These are phyloP conservation scores for Neonectria magnoliae DNA, from an alignment of 2,329 filamentous ascomycete species.

Conservation along the genomic window DNA sequence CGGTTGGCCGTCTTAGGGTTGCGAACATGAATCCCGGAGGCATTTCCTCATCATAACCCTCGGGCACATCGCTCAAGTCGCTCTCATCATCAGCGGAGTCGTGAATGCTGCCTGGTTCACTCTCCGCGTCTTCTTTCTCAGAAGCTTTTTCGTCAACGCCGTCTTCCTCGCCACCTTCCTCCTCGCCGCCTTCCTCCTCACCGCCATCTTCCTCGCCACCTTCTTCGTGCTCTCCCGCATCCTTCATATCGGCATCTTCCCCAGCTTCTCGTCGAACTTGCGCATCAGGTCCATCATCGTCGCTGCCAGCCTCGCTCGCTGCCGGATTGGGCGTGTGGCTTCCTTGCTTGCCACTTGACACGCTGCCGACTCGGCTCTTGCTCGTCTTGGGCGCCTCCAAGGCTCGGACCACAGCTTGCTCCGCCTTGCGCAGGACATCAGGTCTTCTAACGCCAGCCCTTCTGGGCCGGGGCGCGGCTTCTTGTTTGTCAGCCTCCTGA, in stretches of 20 bases:
- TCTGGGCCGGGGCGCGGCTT: conserved; percentile 51
- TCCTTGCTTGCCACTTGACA: conserved; percentile 60
- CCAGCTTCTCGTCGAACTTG: conserved; percentile 50
- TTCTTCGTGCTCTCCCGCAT: conserved; percentile 48
- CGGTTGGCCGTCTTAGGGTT: conserved; percentile 50
- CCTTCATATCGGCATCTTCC: conserved; percentile 55
- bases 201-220: conserved; percentile 45
- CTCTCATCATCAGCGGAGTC: conserved; percentile 76
- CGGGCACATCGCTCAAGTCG: conserved; percentile 65
- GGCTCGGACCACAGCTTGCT: conserved; percentile 64
- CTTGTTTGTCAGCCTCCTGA: conserved; percentile 54
- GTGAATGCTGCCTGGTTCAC: conserved; percentile 64
- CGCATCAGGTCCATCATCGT: conserved; percentile 54
- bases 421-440: conserved; percentile 70
- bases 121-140: conserved; percentile 40
- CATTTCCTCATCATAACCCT: conserved; percentile 67
- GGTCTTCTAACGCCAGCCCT: conserved; percentile 61
- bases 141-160: conserved; percentile 42
- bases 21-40: conserved; percentile 64
- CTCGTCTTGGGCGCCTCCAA: conserved; percentile 59
- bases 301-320: conserved; percentile 51
- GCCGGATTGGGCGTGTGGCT: conserved; percentile 51
- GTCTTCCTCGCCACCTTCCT: conserved; percentile 44
- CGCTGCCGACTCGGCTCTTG: conserved; percentile 62
- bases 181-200: conserved; percentile 39